A percentile compares a stretch with the other conserved stretches of the same genome.
These are phyloP conservation scores for Brassica carinata DNA, from an alignment of 345 rosid species.

Conservation along the genomic window DNA sequence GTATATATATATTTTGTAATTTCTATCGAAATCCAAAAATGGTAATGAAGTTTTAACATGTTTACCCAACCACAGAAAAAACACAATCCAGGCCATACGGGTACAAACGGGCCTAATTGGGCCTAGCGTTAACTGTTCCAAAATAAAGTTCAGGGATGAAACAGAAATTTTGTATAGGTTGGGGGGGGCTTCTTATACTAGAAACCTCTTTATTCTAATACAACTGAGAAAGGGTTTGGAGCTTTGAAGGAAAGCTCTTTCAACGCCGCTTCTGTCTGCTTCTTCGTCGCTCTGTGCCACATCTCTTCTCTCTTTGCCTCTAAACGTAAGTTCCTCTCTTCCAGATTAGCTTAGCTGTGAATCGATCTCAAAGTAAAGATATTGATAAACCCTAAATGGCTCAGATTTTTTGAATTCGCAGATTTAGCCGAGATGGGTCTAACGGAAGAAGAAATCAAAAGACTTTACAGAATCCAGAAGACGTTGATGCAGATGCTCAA, in stretches of 20 bases:
- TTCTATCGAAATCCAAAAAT: no score
- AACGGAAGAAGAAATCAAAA: slow-evolving; percentile 65
- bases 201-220: background rate
- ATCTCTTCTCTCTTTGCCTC: background rate
- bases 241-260: background rate
- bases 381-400: background rate
- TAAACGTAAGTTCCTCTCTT: slow-evolving; percentile 4
- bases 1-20: no score
- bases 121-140: background rate
- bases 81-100: no score
- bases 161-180: background rate
- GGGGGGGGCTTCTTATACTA: background rate
- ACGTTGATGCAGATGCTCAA: slow-evolving; percentile 82
- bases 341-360: background rate
- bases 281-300: background rate
- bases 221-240: background rate
- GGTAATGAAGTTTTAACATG: no score
- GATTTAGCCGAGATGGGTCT: slow-evolving; percentile 49
- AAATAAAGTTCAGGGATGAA: background rate
- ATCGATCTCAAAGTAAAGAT: background rate
- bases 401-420: background rate
- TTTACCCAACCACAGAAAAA: no score
- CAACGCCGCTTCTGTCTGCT: slow-evolving; percentile 14
- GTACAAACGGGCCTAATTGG: background rate
- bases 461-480: slow-evolving; percentile 64